Evolutionary conservation across 2,329 filamentous ascomycete genomes (phyloP), one percentile per base, ranked within the genome.

Genomic region (Penicillium vulpinum): DNA sequence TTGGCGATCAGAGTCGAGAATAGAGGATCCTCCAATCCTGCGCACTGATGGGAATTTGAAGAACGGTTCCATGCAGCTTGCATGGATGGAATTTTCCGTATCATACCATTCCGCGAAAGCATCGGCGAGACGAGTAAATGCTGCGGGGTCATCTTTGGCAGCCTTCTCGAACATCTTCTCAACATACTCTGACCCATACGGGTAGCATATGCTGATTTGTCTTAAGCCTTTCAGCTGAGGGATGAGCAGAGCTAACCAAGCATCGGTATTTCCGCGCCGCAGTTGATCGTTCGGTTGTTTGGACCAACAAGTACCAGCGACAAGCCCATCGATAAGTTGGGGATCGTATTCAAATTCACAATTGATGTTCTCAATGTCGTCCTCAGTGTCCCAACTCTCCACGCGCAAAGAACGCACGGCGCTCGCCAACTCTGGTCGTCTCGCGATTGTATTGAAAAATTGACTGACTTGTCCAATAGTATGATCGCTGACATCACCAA

Each of bases 201-300:
- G 40, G 22, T 36, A 46, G 22, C 40, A 28, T 24, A 52, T 46
- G 28, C 31, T 36, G 22, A 52, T 45, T 28, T 16, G n/a, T 24
- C 28, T 38, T 4, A 52, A 10, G 40, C 31, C 41, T 45, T 21
- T 52, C n/a, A 52, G 31, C 10, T 52, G 50, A 10, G 50, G 50
- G 11, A 52, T 38, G 13, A 52, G 40, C 40, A 52, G 13, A 22
- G 40, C 50, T 9, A 52, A 28, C 40, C 50, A 52, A 36, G 50
- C 50, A 15, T 52, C 50, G 9, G 50, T 46, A 4, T 52, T 50
- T 41, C 48, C 48, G 9, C n/a, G 24, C 2, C 7, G 13, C 18
- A 50, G 18, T 11, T 31, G 9, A 4, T 2, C 4, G 4, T n/a
- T 2, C 5, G 36, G 48, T 16, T 50, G 35, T 2, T 1, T 33